These are phyloP conservation scores for Hippophae rhamnoides DNA, from an alignment of 306 rosid species.

Conservation along the genomic window DNA sequence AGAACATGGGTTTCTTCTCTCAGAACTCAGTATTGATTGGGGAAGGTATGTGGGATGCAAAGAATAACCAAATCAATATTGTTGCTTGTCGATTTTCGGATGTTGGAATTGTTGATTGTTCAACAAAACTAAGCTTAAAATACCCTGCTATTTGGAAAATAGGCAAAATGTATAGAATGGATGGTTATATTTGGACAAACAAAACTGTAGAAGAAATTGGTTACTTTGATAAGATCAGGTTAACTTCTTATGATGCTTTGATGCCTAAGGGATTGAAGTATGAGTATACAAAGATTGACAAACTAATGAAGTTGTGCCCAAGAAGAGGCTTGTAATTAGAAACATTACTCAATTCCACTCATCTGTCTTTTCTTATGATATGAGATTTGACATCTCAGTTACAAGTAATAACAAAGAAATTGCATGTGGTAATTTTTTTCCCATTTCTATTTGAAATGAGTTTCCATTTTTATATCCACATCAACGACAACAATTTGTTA, in stretches of 20 bases:
- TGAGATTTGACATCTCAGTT: slow-evolving; percentile 34
- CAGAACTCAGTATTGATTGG: slow-evolving; percentile 27
- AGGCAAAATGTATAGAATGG: slow-evolving; percentile 8
- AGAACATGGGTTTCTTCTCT: slow-evolving; percentile 9
- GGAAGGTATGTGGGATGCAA: slow-evolving; percentile 52
- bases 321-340: slow-evolving; percentile 4
- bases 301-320: neutral
- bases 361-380: slow-evolving; percentile 16
- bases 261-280: neutral
- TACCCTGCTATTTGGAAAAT: slow-evolving; percentile 41
- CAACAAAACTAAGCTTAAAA: slow-evolving; percentile 26
- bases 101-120: slow-evolving; percentile 28
- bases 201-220: slow-evolving; percentile 17
- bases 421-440: slow-evolving; percentile 19
- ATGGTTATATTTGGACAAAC: slow-evolving; percentile 45
- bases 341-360: slow-evolving; percentile 21
- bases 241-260: slow-evolving; percentile 8
- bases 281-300: slow-evolving; percentile 1
- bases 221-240: slow-evolving; percentile 27
- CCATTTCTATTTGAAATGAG: slow-evolving; percentile 23
- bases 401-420: slow-evolving; percentile 10
- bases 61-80: slow-evolving; percentile 17
- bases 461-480: neutral
- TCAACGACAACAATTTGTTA: neutral
- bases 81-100: slow-evolving; percentile 31